Conservation (phyloP, 177 flowering plant species). For the Vitis hybrid region DNA sequence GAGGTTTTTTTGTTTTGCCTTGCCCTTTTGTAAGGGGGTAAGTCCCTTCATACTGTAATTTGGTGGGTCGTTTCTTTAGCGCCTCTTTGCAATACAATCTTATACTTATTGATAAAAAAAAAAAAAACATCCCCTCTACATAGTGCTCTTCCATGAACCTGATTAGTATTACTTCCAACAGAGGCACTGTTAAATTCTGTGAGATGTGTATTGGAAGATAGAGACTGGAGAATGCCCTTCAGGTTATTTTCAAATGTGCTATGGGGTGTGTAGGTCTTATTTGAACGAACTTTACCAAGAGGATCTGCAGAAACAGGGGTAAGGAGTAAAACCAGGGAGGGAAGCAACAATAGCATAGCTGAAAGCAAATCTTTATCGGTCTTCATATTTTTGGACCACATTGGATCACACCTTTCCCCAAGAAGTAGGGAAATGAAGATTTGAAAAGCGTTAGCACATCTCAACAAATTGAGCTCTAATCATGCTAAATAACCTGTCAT, state of each 20-base stretch:
- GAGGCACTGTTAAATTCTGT: slow-evolving; percentile 17
- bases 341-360: slow-evolving; percentile 1
- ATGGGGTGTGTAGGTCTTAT: neutral
- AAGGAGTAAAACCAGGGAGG: neutral
- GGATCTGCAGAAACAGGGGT: neutral
- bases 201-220: slow-evolving; percentile 11
- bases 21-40: too few relatives aligned
- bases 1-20: too few relatives aligned
- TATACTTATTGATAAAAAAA: too few relatives aligned
- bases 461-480: too few relatives aligned
- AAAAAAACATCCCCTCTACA: slow-evolving; percentile 24
- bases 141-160: slow-evolving; percentile 24
- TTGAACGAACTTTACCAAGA: slow-evolving; percentile 2
- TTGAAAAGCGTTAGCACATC: too few relatives aligned
- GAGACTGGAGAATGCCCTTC: slow-evolving; percentile 10
- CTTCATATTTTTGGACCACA: too few relatives aligned
- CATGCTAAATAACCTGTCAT: too few relatives aligned
- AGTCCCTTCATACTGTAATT: too few relatives aligned
- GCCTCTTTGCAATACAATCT: too few relatives aligned
- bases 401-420: too few relatives aligned
- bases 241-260: slow-evolving; percentile 22
- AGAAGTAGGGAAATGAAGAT: too few relatives aligned
- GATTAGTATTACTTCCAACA: slow-evolving; percentile 7
- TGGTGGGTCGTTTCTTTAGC: too few relatives aligned
- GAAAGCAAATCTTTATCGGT: neutral